These are phyloP conservation scores for Starmerella riodocensis DNA, from an alignment of 805 yeast genomes.

Conservation along the genomic window DNA sequence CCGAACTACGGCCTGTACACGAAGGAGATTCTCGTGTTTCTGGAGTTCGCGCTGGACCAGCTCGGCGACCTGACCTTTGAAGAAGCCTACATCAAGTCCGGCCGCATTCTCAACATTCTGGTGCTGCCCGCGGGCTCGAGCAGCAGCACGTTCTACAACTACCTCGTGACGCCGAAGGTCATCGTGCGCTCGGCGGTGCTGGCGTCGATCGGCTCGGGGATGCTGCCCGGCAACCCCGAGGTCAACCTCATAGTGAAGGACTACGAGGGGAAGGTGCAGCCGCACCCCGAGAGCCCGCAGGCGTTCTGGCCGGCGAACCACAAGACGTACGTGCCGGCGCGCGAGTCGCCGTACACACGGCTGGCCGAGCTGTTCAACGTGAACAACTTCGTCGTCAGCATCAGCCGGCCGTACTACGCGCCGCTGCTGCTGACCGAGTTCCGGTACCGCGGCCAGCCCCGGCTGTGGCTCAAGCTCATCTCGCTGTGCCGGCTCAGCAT, in stretches of 20 bases:
- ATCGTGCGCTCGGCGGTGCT: constrained; percentile 70
- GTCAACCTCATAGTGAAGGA: constrained; percentile 48
- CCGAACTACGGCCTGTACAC: constrained; percentile 67
- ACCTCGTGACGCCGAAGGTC: constrained; percentile 79
- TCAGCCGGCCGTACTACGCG: constrained; percentile 88
- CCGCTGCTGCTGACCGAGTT: constrained; percentile 76
- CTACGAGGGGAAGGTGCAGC: constrained; percentile 34
- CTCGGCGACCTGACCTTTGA: constrained; percentile 84
- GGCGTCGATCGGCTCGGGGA: constrained; percentile 53
- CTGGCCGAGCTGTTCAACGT: constrained; percentile 88
- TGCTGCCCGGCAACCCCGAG: constrained; percentile 39
- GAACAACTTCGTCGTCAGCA: constrained; percentile 78
- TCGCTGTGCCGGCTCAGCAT: constrained; percentile 61
- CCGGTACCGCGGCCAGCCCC: constrained; percentile 42
- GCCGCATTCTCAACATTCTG: constrained; percentile 66
- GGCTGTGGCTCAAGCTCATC: constrained; percentile 33
- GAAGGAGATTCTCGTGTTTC: constrained; percentile 67
- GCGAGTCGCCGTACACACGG: constrained; percentile 67
- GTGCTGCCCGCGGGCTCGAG: constrained; percentile 61
- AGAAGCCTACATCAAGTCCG: constrained; percentile 74
- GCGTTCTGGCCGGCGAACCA: constrained; percentile 33
- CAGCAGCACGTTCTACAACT: constrained; percentile 40
- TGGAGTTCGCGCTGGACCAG: constrained; percentile 60
- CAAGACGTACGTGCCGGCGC: constrained; percentile 28
- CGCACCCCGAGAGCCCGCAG: constrained; percentile 19